Evolutionary conservation across 2,329 filamentous ascomycete species (phyloP).

Genomic region (Epichloe elymi): DNA sequence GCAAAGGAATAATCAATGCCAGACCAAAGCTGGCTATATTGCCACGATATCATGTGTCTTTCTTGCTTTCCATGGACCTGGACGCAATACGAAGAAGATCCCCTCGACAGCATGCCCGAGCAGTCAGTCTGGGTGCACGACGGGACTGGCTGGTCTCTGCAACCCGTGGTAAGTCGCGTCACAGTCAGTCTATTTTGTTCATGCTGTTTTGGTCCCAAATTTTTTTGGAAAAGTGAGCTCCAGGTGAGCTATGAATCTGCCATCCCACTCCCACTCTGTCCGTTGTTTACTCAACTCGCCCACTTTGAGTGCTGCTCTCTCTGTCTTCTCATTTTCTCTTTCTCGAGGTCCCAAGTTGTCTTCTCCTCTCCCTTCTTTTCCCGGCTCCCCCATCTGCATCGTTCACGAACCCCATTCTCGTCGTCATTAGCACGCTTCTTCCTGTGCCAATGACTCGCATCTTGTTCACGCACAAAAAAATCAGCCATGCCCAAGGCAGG

Average conservation of each 20-base stretch:
- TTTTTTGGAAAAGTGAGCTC: constrained; percentile 4
- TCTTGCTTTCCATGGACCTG: constrained; percentile 38
- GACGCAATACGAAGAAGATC: constrained; percentile 32
- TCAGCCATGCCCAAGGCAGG: constrained; percentile 16
- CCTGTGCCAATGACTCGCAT: constrained; percentile 1
- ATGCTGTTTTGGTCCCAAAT: not conserved
- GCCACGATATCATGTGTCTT: constrained; percentile 34
- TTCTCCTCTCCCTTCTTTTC: not conserved
- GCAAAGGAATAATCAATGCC: not conserved
- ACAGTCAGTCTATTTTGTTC: not conserved
- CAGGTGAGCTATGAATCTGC: constrained; percentile 4
- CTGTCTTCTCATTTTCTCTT: not conserved
- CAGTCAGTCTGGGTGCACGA: constrained; percentile 30
- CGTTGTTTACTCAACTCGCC: not conserved
- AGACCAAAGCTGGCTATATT: not conserved
- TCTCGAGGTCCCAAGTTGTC: not conserved
- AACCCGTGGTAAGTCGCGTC: constrained; percentile 23
- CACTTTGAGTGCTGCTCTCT: not conserved
- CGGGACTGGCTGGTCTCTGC: constrained; percentile 23
- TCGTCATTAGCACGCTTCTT: not conserved
- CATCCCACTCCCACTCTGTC: not conserved
- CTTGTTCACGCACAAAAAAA: not conserved
- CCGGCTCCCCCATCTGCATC: not conserved
- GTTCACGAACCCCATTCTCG: not conserved
- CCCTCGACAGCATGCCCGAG: constrained; percentile 22